Base-by-base conservation (phyloP, 129 eudicot genomes). In the Escallonia herrerae region DNA sequence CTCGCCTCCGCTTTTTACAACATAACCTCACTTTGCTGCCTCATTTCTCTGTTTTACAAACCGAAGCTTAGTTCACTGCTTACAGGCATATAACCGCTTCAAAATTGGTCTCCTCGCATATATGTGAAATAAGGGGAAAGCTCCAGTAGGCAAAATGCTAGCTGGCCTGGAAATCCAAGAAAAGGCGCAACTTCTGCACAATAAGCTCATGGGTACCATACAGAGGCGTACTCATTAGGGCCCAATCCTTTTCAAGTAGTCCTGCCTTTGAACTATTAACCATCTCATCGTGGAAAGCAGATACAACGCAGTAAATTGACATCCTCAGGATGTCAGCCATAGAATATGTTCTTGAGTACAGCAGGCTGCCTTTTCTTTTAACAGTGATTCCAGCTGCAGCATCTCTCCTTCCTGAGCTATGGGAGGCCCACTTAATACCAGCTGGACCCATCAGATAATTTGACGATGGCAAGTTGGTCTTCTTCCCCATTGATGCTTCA, bases 401-500 rank as follows among this genome's bases (percentile, higher is more conserved):
- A 61, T 82, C 97, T 67, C 85, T 76, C 41, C 89, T 82, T 47
- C 76, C 72, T 33, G 82, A 73, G 79, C 79, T 86, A 37, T 67
- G 56, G 49, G 91, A 75, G 3, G 91, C 96, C 98, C 98, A 93
- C 64, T 78, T 93, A 52, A 88, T 93, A 49, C 79, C 88, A 50
- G 90, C 86, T 3, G 96, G 83, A 38, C 88, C 87, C 62, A 69
- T 60, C 40, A 71, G 44, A 49, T 68, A 57, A 44, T 79, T 78
- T 14, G 95, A 56, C 42, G 95, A 72, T 64, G 81, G 91, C 57
- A 88, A 48, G 78, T 75, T 81, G 62, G 82, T 86, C 73, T 94
- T 94, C 83, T 94, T 94, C 41, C 99, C 99, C 99, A 94, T 86
- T 70, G 71, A 72, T 62, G 82, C 72, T 82, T 94, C 99, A 40